These are phyloP conservation scores for Ogataea paraovalis DNA, from an alignment of 805 yeast genomes.

Conservation along the genomic window DNA sequence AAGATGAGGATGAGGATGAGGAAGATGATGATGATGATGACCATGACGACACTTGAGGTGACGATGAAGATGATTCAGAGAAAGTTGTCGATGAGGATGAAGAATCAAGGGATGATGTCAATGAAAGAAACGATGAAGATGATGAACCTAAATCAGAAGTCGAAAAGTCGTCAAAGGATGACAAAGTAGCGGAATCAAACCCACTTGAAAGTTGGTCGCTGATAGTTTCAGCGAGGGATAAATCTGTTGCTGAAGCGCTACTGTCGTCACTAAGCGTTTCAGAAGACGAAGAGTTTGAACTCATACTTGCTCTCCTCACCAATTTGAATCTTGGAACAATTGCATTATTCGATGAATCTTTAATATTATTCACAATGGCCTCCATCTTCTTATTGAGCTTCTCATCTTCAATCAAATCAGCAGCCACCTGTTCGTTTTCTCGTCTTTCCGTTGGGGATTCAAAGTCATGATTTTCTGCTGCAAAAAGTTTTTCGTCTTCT, in stretches of 20 bases:
- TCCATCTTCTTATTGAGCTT: slow-evolving; percentile 13
- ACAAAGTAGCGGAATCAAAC: background rate
- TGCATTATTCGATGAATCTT: slow-evolving; percentile 21
- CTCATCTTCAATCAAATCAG: slow-evolving; percentile 1
- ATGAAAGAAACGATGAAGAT: background rate
- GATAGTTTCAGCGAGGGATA: too few relatives aligned
- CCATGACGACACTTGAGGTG: slow-evolving; percentile 12
- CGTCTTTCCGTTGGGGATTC: background rate
- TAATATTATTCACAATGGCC: slow-evolving; percentile 22
- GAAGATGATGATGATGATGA: slow-evolving; percentile 8
- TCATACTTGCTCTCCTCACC: slow-evolving; percentile 17
- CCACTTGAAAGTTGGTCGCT: background rate
- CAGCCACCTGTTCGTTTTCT: background rate
- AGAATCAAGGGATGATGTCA: slow-evolving; percentile 4
- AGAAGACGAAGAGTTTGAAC: slow-evolving; percentile 1
- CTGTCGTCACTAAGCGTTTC: background rate
- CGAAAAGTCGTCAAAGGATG: background rate
- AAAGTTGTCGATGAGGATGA: slow-evolving; percentile 5
- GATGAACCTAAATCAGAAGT: too few relatives aligned
- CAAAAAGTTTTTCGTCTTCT: background rate
- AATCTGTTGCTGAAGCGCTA: background rate
- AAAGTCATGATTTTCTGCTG: background rate
- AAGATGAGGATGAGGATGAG: background rate
- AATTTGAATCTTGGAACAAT: slow-evolving; percentile 27
- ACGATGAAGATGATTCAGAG: slow-evolving; percentile 2